Percentiles rank a stretch among this genome's conserved stretches.
Evolutionary conservation across 352 stramenopile species (phyloP).

Genomic region (Globisporangium canariense): DNA sequence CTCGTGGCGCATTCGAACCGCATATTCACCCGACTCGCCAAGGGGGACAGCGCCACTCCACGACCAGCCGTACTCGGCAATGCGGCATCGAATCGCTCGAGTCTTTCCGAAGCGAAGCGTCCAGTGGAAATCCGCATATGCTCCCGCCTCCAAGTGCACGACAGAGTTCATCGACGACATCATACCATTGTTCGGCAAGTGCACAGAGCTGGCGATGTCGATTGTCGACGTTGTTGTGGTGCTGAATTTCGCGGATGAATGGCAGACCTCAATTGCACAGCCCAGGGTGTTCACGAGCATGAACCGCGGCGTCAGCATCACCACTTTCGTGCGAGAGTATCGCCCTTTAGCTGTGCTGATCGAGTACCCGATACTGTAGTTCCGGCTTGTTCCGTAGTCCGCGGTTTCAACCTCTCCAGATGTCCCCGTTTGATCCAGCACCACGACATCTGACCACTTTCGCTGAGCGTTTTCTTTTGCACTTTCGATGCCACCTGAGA

Average conservation of each 20-base stretch:
- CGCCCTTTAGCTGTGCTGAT: constrained; percentile 68
- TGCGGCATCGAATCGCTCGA: constrained; percentile 74
- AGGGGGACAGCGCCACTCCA: constrained; percentile 84
- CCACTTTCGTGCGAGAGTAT: constrained; percentile 85
- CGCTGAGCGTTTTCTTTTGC: constrained; percentile 50
- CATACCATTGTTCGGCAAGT: constrained; percentile 42
- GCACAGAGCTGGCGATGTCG: constrained; percentile 34
- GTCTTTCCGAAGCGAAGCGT: constrained; percentile 64
- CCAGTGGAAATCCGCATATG: constrained; percentile 85
- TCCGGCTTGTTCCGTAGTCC: constrained; percentile 56
- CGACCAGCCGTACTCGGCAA: constrained; percentile 71
- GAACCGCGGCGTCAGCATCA: constrained; percentile 83
- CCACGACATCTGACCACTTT: constrained; percentile 71
- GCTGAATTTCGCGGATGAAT: constrained; percentile 67
- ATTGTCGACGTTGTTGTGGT: constrained; percentile 32
- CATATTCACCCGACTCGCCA: constrained; percentile 73
- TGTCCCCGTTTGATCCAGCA: constrained; percentile 73
- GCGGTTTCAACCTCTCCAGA: constrained; percentile 69
- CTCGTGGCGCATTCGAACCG: constrained; percentile 80
- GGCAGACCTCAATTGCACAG: constrained; percentile 68
- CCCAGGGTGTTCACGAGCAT: constrained; percentile 82
- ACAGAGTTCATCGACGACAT: constrained; percentile 70
- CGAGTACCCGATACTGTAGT: constrained; percentile 81
- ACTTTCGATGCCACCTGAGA: constrained; percentile 20
- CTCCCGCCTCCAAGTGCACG: constrained; percentile 61